Evolutionary conservation across 176 grass and related monocot species (phyloP).

Genomic region (Cenchrus purpureus): DNA sequence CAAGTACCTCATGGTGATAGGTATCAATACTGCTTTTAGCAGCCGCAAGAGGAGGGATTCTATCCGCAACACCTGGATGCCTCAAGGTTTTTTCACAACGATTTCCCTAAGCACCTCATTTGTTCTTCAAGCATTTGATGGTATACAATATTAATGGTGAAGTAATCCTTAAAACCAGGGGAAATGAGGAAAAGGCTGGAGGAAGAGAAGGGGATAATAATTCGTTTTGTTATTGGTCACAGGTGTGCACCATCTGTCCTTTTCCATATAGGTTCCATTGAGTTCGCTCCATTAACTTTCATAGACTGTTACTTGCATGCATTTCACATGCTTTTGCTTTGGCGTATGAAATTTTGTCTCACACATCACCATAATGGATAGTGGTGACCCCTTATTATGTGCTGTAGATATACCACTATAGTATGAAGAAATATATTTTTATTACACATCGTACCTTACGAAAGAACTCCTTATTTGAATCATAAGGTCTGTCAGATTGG

Average conservation of each 20-base stretch:
- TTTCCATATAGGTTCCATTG: not conserved
- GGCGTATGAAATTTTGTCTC: not conserved
- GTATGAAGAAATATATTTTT: not conserved
- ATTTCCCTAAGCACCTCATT: not conserved
- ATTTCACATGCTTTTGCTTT: not conserved
- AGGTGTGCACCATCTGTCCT: conserved; percentile 55
- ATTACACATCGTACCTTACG: not conserved
- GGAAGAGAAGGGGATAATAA: conserved; percentile 81
- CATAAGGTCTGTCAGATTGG: too few species aligned
- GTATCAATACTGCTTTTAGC: conserved; percentile 94
- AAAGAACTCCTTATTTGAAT: not conserved
- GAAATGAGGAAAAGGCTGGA: conserved; percentile 79
- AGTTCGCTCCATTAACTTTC: not conserved
- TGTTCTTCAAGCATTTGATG: conserved; percentile 8
- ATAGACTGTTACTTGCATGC: not conserved
- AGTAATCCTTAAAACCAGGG: conserved; percentile 47
- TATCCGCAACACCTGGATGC: conserved; percentile 93
- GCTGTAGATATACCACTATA: not conserved
- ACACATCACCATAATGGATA: not conserved
- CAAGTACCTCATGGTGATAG: conserved; percentile 92
- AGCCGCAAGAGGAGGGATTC: conserved; percentile 93
- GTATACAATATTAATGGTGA: conserved; percentile 17
- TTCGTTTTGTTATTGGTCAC: conserved; percentile 96
- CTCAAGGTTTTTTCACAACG: conserved; percentile 62
- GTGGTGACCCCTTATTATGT: not conserved